Conservation (phyloP, 441 rosid species). For the Lepidium campestre region DNA sequence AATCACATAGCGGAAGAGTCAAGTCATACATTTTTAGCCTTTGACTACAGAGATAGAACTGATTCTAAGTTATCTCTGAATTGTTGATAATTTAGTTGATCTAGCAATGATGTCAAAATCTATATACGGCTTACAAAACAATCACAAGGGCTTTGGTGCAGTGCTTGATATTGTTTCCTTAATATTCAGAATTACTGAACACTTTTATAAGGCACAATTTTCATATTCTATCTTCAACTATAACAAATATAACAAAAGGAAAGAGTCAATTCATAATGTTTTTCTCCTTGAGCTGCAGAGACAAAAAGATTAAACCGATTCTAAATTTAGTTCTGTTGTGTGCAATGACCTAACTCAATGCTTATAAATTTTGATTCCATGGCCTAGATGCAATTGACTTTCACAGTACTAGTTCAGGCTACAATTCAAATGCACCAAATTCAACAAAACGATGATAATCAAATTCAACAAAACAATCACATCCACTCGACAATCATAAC, state of each 20-base stretch:
- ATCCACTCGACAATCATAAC: neutral
- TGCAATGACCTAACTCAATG: neutral
- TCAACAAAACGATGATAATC: too few species aligned
- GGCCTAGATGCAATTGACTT: neutral
- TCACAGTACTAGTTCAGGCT: neutral
- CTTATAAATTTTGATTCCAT: neutral
- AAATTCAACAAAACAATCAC: too few species aligned
- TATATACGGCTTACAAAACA: neutral
- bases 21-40: neutral
- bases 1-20: neutral
- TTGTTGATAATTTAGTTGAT: neutral
- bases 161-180: neutral
- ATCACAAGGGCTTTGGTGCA: neutral
- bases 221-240: neutral
- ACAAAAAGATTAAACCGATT: neutral
- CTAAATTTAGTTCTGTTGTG: neutral
- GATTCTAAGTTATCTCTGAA: neutral
- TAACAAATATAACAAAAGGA: neutral
- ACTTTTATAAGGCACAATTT: neutral
- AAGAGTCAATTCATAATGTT: neutral
- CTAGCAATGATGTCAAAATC: neutral
- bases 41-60: neutral
- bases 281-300: neutral
- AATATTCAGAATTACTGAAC: neutral
- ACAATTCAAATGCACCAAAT: neutral